Evolutionary conservation across 768 basidiomycete genomes (phyloP), one percentile per base, ranked within the genome.

Genomic region (Amanita rimosa): DNA sequence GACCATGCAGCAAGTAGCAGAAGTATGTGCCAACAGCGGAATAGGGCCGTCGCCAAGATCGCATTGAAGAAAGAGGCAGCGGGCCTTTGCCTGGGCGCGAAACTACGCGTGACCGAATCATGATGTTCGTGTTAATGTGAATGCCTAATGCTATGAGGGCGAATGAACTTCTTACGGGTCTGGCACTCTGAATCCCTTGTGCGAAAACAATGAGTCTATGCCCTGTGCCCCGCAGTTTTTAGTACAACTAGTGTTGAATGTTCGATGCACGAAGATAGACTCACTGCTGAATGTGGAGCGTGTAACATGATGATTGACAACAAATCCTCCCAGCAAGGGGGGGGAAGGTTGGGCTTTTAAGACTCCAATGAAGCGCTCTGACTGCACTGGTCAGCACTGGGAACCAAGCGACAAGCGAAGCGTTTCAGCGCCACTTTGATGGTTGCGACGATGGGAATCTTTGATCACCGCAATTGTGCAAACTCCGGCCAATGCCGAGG

Each of bases 21-120:
- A 6, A 86, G 68, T 49, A 81, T 72, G 52, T 83, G 79, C 81
- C 80, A 83, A 62, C 81, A 83, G 39, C 79, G 65, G 58, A 70
- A 79, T 57, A 68, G 64, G 16, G 62, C 65, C 6, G 71, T 73
- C 4, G 71, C 68, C 24, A 73, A 58, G 1, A 76, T n/a, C 4
- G 71, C 68, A 49, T 72, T 53, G 8, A 72, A 41, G 45, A 73
- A 67, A 2, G 68, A 67, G 33, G 62, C 55, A 10, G 62, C 64
- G 40, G 65, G 67, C 14, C 60, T 56, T 58, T 67, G 58, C 55
- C 66, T 55, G 16, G 67, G 68, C 21, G 67, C 69, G 48, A 70
- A 69, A 17, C 68, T 71, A 41, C n/a, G n/a, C n/a, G n/a, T n/a
- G n/a, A n/a, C n/a, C n/a, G n/a, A n/a, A n/a, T n/a, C n/a, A n/a